These are phyloP conservation scores for Debaryomyces sp. DNA, from an alignment of 1,139 yeast genomes.

Conservation along the genomic window DNA sequence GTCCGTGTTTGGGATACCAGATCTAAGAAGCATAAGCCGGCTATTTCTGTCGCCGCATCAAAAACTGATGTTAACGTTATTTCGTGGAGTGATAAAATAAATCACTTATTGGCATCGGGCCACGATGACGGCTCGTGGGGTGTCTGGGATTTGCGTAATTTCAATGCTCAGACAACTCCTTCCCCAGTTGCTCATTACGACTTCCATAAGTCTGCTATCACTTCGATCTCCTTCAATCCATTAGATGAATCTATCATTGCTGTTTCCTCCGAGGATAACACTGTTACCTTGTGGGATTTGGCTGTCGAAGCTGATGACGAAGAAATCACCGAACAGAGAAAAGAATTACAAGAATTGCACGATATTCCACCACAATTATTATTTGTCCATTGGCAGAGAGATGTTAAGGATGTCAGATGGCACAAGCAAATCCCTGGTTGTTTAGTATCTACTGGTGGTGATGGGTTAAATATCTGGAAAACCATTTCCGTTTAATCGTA, in stretches of 20 bases:
- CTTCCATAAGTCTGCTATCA: slow-evolving; percentile 92
- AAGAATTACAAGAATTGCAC: slow-evolving; percentile 74
- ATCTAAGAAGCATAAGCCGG: slow-evolving; percentile 89
- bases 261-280: slow-evolving; percentile 94
- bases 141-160: slow-evolving; percentile 95
- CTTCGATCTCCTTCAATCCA: slow-evolving; percentile 94
- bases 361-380: slow-evolving; percentile 95
- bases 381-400: slow-evolving; percentile 98
- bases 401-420: slow-evolving; percentile 98
- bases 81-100: slow-evolving; percentile 91
- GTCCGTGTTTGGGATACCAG: slow-evolving; percentile 97
- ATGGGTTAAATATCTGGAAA: slow-evolving; percentile 94
- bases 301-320: slow-evolving; percentile 98
- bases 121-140: slow-evolving; percentile 98
- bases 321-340: slow-evolving; percentile 78
- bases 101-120: slow-evolving; percentile 89
- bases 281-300: slow-evolving; percentile 96
- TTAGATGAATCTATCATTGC: slow-evolving; percentile 94
- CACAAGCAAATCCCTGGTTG: slow-evolving; percentile 97
- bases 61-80: slow-evolving; percentile 88
- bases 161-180: slow-evolving; percentile 61
- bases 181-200: slow-evolving; percentile 89
- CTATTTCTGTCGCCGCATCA: slow-evolving; percentile 84
- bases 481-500: slow-evolving; percentile 75
- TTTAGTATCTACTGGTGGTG: slow-evolving; percentile 92